These are phyloP conservation scores for Arabidopsis suecica DNA, from an alignment of 345 rosid species.

Conservation along the genomic window DNA sequence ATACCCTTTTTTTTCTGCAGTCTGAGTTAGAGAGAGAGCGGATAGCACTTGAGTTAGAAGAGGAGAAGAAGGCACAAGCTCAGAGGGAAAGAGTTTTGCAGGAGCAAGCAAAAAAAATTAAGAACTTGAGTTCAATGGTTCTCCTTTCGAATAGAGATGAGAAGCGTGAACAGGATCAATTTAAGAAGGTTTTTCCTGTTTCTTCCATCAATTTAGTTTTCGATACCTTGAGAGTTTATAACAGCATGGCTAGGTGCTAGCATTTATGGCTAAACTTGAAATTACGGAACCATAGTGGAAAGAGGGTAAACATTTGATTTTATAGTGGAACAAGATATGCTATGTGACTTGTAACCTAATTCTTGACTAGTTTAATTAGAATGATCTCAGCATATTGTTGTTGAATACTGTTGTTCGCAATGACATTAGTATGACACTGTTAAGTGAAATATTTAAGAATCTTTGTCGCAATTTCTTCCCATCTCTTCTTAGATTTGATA, in stretches of 20 bases:
- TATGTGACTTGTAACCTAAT: conserved; percentile 15
- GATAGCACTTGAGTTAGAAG: conserved; percentile 88
- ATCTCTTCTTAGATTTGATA: conserved; percentile 35
- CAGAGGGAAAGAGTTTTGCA: conserved; percentile 87
- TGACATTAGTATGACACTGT: conserved; percentile 18
- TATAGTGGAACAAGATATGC: background rate
- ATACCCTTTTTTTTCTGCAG: conserved; percentile 47
- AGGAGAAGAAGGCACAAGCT: conserved; percentile 94
- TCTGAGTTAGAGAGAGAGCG: conserved; percentile 96
- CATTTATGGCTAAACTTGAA: conserved; percentile 13
- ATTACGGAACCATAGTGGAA: conserved; percentile 16
- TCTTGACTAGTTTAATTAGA: conserved; percentile 20
- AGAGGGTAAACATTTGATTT: conserved; percentile 6
- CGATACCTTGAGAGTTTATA: background rate
- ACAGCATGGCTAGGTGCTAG: conserved; percentile 15
- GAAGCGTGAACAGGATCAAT: conserved; percentile 54
- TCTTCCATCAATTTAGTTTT: conserved; percentile 8
- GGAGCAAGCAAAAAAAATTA: conserved; percentile 90
- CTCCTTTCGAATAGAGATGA: conserved; percentile 80
- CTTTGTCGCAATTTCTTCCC: conserved; percentile 5
- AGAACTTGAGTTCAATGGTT: conserved; percentile 92
- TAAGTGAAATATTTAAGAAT: conserved; percentile 9
- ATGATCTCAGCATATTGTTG: conserved; percentile 13
- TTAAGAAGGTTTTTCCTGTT: conserved; percentile 64
- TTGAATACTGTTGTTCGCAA: conserved; percentile 15